Evolutionary conservation across 2,329 filamentous ascomycete genomes (phyloP).

Genomic region (Aspergillus niger): DNA sequence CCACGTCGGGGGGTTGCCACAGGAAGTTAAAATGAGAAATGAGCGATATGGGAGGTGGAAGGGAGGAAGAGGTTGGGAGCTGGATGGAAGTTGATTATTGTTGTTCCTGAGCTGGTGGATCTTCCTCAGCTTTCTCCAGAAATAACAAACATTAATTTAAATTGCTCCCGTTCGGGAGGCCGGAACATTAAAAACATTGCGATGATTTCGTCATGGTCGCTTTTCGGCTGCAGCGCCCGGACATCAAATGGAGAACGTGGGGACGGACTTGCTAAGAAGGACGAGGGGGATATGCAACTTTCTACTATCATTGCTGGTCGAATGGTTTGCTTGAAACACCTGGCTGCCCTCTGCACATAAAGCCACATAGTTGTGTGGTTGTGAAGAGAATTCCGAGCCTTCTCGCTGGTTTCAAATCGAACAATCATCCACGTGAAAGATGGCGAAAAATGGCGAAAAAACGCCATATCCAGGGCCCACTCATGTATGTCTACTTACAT

Average conservation of each 20-base stretch:
- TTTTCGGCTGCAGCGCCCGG: constrained; percentile 11
- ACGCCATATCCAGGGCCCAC: not conserved
- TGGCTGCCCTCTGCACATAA: too few species aligned
- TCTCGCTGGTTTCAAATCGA: not conserved
- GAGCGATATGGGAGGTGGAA: not conserved
- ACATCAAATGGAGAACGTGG: constrained; percentile 6
- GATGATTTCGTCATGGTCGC: constrained; percentile 12
- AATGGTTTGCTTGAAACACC: too few species aligned
- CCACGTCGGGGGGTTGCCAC: not conserved
- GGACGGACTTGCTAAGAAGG: not conserved
- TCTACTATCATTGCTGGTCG: too few species aligned
- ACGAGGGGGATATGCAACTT: too few species aligned
- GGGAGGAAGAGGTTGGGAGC: not conserved
- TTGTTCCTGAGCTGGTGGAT: constrained; percentile 7
- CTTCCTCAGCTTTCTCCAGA: constrained; percentile 1
- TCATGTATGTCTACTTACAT: not conserved
- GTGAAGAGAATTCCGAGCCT: too few species aligned
- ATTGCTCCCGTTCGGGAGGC: not conserved
- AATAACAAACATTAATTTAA: not conserved
- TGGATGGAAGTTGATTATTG: not conserved
- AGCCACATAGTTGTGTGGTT: too few species aligned
- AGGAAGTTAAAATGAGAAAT: not conserved
- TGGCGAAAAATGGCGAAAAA: not conserved
- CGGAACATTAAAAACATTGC: constrained; percentile 4
- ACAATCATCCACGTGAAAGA: not conserved